Evolutionary conservation across 1,284 basidiomycete species (phyloP).

Genomic region (Violaceomyces palustris): DNA sequence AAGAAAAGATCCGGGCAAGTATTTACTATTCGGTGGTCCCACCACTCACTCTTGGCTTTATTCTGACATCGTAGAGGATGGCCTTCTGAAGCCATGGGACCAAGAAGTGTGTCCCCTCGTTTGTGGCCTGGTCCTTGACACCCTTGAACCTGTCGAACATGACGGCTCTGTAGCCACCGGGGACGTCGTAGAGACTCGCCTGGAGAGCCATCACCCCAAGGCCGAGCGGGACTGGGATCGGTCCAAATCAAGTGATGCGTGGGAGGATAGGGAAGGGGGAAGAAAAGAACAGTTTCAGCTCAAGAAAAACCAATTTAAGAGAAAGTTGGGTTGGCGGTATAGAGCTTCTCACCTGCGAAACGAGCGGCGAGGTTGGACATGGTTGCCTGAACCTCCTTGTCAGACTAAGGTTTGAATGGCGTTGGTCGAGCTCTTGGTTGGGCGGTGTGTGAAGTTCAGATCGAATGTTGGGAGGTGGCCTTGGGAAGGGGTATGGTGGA

Average conservation of each 20-base stretch:
- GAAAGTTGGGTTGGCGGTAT: no score
- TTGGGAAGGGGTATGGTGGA: no score
- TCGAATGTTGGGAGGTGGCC: no score
- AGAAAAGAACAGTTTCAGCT: no score
- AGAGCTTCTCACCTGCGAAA: constrained; percentile 4
- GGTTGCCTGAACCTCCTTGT: no score
- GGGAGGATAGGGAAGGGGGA: no score
- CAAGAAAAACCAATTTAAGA: no score
- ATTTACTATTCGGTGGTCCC: no score
- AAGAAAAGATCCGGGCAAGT: no score
- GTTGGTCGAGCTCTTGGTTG: no score
- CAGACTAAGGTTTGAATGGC: no score
- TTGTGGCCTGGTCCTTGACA: constrained; percentile 57
- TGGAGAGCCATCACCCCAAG: constrained; percentile 51
- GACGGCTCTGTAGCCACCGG: constrained; percentile 78
- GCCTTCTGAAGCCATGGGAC: constrained; percentile 85
- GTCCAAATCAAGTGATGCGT: not conserved
- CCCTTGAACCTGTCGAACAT: constrained; percentile 98
- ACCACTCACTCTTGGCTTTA: constrained; percentile 68
- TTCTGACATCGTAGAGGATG: constrained; percentile 94
- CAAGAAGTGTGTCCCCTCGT: constrained; percentile 91
- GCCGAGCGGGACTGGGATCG: constrained; percentile 48
- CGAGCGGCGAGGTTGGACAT: constrained; percentile 32
- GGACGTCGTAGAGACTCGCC: constrained; percentile 53
- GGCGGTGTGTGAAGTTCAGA: no score